Evolutionary conservation across 75 land plant species (phyloP).

Genomic region (Adiantum capillusveneris): DNA sequence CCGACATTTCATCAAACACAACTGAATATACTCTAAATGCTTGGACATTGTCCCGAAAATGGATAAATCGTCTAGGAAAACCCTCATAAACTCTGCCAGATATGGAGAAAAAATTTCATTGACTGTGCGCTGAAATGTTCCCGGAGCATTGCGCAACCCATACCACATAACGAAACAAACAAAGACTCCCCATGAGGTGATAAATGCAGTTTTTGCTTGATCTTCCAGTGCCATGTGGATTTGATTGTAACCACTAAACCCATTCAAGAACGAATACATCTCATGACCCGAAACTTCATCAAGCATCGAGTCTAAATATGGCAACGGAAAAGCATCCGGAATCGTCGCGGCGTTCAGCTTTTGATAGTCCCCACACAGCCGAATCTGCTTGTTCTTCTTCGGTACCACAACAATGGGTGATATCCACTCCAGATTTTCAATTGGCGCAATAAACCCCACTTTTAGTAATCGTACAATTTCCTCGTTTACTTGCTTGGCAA

Average conservation of each 20-base stretch:
- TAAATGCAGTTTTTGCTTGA: constrained; percentile 9
- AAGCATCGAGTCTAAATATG: background rate
- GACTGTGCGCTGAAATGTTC: constrained; percentile 5
- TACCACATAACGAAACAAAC: constrained; percentile 12
- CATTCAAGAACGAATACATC: constrained; percentile 8
- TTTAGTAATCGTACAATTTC: background rate
- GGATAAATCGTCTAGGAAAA: no score
- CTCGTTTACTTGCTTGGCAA: background rate
- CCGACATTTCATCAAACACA: background rate
- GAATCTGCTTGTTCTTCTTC: constrained; percentile 5
- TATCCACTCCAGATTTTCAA: background rate
- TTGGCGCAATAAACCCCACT: background rate
- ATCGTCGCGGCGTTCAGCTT: constrained; percentile 2
- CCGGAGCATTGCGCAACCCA: constrained; percentile 10
- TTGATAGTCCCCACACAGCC: constrained; percentile 1
- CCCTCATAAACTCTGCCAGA: no score
- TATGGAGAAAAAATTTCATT: background rate
- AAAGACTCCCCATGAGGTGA: constrained; percentile 12
- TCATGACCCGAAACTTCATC: constrained; percentile 6
- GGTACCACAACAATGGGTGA: constrained; percentile 8
- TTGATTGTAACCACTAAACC: constrained; percentile 6
- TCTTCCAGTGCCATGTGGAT: constrained; percentile 8
- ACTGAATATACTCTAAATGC: background rate
- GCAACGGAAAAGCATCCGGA: background rate
- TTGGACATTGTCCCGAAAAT: no score